Evolutionary conservation across 2,329 filamentous ascomycete genomes (phyloP).

Genomic region (Colletotrichum lupini): DNA sequence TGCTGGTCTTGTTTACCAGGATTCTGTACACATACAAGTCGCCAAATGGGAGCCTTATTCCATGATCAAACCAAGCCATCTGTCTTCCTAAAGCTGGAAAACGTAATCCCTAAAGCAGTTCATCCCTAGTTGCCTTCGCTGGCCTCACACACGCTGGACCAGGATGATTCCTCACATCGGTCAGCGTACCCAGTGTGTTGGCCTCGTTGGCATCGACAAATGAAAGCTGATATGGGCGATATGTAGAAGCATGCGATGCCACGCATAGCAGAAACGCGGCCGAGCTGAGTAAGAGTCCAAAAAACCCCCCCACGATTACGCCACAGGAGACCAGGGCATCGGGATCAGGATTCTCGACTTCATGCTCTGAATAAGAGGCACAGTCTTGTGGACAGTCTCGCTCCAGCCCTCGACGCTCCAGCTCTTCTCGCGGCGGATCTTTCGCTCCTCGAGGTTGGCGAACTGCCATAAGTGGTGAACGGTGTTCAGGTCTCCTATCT

Average conservation of each 20-base stretch:
- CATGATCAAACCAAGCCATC: neutral
- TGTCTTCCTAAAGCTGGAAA: neutral
- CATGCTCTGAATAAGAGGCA: conserved; percentile 96
- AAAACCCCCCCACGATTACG: conserved; percentile 56
- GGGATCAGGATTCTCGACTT: conserved; percentile 93
- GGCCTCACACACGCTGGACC: neutral
- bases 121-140: neutral
- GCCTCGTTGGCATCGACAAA: neutral
- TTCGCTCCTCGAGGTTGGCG: conserved; percentile 93
- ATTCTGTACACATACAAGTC: conserved; percentile 28
- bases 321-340: conserved; percentile 96
- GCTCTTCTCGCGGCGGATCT: conserved; percentile 89
- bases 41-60: neutral
- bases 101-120: neutral
- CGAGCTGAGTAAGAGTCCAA: neutral
- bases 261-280: neutral
- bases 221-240: neutral
- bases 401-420: conserved; percentile 97
- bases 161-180: neutral
- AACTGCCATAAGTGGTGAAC: conserved; percentile 99
- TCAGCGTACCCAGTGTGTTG: neutral
- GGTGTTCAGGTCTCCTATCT: conserved; percentile 96
- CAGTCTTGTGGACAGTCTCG: conserved; percentile 97
- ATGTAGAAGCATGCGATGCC: neutral
- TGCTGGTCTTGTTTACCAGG: conserved; percentile 28